Percentiles rank a stretch among this genome's conserved stretches.
phyloP scores from a whole-genome alignment of 2,329 filamentous ascomycete genomes.

The Hyphodiscus sp. region DNA sequence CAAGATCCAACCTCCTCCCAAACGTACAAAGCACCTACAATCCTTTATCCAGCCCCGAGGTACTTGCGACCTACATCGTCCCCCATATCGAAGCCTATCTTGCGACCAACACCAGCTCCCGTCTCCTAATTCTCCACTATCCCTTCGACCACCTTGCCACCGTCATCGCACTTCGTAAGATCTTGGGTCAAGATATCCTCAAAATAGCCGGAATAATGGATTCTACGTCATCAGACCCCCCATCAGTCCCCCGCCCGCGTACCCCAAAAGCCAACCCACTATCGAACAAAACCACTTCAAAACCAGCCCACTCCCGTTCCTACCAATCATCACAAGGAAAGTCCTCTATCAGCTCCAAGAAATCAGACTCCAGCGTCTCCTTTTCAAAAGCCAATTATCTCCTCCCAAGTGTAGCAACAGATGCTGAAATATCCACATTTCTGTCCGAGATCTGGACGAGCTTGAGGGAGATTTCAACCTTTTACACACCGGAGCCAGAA shows the following conservation, averaged over 20 bases:
- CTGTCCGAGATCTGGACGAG: slow-evolving; percentile 46
- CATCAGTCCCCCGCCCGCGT: slow-evolving; percentile 12
- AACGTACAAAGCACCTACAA: slow-evolving; percentile 43
- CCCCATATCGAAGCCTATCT: slow-evolving; percentile 57
- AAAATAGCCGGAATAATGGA: slow-evolving; percentile 52
- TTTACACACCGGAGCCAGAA: slow-evolving; percentile 38
- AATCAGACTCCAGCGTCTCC: slow-evolving; percentile 32
- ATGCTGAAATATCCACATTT: slow-evolving; percentile 47
- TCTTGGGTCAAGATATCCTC: slow-evolving; percentile 50
- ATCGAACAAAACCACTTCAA: slow-evolving; percentile 12
- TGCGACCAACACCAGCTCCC: slow-evolving; percentile 43
- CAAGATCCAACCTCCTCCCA: slow-evolving; percentile 43
- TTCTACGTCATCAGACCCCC: slow-evolving; percentile 22
- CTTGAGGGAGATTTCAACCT: slow-evolving; percentile 38
- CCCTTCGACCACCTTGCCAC: slow-evolving; percentile 49
- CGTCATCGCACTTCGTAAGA: slow-evolving; percentile 49
- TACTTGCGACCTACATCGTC: slow-evolving; percentile 52
- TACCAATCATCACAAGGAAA: neutral
- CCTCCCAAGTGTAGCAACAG: slow-evolving; percentile 47
- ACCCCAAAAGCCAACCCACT: slow-evolving; percentile 11
- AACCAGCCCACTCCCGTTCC: slow-evolving; percentile 2
- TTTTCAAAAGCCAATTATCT: slow-evolving; percentile 47
- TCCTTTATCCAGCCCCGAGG: slow-evolving; percentile 46
- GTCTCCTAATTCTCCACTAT: slow-evolving; percentile 54
- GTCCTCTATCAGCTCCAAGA: slow-evolving; percentile 4